These are phyloP conservation scores for Misopates orontium DNA, from an alignment of 257 asterid genomes.

Conservation along the genomic window DNA sequence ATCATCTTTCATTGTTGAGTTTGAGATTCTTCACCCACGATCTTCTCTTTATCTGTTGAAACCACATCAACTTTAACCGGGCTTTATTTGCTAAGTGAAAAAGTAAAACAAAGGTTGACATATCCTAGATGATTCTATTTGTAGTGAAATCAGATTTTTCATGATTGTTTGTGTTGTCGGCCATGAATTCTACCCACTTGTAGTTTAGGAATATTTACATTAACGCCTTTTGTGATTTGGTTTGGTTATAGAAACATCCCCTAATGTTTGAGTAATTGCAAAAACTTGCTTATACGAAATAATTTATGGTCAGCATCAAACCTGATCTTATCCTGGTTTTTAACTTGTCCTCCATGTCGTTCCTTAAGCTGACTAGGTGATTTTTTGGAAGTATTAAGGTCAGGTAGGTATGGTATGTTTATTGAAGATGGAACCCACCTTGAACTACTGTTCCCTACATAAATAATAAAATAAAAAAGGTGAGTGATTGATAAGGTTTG, in stretches of 20 bases:
- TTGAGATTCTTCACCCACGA: conserved; percentile 63
- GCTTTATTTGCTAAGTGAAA: conserved; percentile 18
- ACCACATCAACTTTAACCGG: conserved; percentile 26
- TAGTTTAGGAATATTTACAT: not conserved
- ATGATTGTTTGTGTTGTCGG: too few species aligned
- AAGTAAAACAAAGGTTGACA: conserved; percentile 30
- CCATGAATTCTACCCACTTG: conserved; percentile 29
- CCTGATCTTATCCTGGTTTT: conserved; percentile 4
- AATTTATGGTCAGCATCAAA: conserved; percentile 11
- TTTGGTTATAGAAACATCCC: too few species aligned
- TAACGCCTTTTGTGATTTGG: too few species aligned
- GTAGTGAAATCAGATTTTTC: conserved; percentile 30
- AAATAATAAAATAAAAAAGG: conserved; percentile 31
- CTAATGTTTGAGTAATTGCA: too few species aligned
- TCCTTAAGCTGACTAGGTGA: not conserved
- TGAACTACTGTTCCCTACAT: conserved; percentile 36
- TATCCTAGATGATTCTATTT: conserved; percentile 33
- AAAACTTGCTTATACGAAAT: not conserved
- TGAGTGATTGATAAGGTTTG: conserved; percentile 42
- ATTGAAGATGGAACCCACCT: conserved; percentile 52
- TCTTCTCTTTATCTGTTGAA: conserved; percentile 38
- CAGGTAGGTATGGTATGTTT: conserved; percentile 32
- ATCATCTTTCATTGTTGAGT: conserved; percentile 58
- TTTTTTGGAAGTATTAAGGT: conserved; percentile 19
- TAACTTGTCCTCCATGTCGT: conserved; percentile 9